Evolutionary conservation across 1,139 yeast genomes (phyloP), one percentile per base, ranked within the genome.

Genomic region (Candida dubliniensis): DNA sequence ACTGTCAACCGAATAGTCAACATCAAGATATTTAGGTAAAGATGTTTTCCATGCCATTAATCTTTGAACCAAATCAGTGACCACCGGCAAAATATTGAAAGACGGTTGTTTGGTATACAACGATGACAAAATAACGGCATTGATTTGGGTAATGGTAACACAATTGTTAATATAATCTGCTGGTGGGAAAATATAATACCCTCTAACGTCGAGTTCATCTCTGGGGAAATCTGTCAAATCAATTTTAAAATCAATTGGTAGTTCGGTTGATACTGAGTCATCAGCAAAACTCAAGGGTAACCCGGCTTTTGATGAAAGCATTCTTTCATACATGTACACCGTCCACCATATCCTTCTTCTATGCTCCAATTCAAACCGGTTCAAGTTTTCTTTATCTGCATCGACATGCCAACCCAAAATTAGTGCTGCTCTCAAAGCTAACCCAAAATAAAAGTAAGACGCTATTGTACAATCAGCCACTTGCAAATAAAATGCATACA

Each of bases 301-400:
- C 0, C 96, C 96, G 1, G 93, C 91, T 57, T 88, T 88, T 10
- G 95, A 84, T 14, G 90, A 83, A 37, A 87, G 66, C 89, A 87
- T 87, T 60, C 95, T 66, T 64, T 88, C 96, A 57, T 84, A 84
- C 87, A 87, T 87, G 63, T 87, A 87, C 9, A 87, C 91, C 0
- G 96, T 87, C 96, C 96, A 88, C 93, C 95, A 88, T 15, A 88
- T 66, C 53, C 96, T 69, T 57, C 96, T 71, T 52, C 95, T 69
- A 60, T 88, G 96, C 54, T 88, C 96, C 43, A 85, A 63, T 56
- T 85, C 90, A 55, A 76, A 84, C 42, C 87, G 64, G 45, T 82
- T 74, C 43, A 85, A 59, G 27, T 73, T 69, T 47, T 82, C 87
- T 54, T 81, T 80, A 46, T 84, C 90, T 6, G 89, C 84, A 64